A percentile compares a stretch with the other conserved stretches of the same genome.
Conservation (phyloP, 2,329 filamentous ascomycete genomes). For the Exophiala spinifera region DNA sequence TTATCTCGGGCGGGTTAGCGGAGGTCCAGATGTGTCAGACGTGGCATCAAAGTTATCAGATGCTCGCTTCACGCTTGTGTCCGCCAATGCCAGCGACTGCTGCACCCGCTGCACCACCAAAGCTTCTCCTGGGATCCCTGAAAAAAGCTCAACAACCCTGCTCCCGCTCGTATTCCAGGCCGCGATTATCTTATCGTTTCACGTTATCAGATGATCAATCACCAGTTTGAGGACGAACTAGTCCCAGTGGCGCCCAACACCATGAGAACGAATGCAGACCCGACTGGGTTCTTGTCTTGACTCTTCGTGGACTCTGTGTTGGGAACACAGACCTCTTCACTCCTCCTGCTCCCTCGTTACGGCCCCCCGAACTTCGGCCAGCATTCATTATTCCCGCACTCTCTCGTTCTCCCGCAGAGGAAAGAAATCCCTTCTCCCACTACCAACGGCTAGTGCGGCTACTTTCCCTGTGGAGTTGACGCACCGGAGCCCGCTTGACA, state of each 20-base stretch:
- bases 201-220: conserved; percentile 4
- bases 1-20: not conserved
- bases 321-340: too few relatives aligned
- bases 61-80: not conserved
- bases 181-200: conserved; percentile 4
- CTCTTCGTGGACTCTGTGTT: not conserved
- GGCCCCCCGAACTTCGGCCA: too few relatives aligned
- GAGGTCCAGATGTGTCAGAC: not conserved
- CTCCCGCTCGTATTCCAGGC: not conserved
- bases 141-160: not conserved
- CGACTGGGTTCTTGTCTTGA: too few relatives aligned
- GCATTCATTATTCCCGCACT: too few relatives aligned
- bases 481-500: not conserved
- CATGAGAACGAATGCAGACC: too few relatives aligned
- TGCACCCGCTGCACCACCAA: not conserved
- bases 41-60: conserved; percentile 4
- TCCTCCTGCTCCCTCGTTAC: too few relatives aligned
- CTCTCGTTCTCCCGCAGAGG: too few relatives aligned
- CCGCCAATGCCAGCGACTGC: not conserved
- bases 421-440: too few relatives aligned
- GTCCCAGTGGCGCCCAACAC: too few relatives aligned
- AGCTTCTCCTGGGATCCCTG: not conserved
- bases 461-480: not conserved
- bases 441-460: not conserved
- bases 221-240: not conserved